These are phyloP conservation scores for Trypanosoma theileri DNA, from an alignment of 208 protist genomes.

Conservation along the genomic window DNA sequence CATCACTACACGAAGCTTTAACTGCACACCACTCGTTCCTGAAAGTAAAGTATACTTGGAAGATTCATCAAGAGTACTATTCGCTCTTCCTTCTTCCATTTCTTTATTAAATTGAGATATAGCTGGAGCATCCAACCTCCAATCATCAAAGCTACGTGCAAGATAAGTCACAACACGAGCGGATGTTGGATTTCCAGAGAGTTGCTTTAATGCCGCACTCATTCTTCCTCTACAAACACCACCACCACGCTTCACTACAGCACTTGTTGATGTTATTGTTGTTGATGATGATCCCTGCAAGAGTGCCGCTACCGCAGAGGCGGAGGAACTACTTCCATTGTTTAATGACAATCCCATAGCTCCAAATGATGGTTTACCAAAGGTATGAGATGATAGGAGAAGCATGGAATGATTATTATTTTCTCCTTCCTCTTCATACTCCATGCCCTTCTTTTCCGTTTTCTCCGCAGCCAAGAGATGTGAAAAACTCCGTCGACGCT, in stretches of 20 bases:
- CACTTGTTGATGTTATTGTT: not conserved
- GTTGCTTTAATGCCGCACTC: constrained; percentile 25
- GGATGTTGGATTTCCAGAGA: constrained; percentile 51
- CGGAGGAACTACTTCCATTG: not conserved
- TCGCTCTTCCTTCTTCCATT: not conserved
- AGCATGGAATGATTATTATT: no score
- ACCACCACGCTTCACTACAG: not conserved
- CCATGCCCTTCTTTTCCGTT: not conserved
- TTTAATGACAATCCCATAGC: not conserved
- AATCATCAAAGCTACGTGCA: constrained; percentile 36
- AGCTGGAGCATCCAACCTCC: constrained; percentile 25
- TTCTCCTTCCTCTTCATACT: not conserved
- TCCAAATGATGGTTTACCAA: not conserved
- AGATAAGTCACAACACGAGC: constrained; percentile 51
- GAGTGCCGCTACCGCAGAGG: not conserved
- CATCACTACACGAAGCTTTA: constrained; percentile 25
- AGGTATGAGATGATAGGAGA: not conserved
- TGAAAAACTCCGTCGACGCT: not conserved
- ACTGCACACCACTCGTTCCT: constrained; percentile 22
- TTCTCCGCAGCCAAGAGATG: not conserved
- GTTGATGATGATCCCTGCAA: constrained; percentile 13
- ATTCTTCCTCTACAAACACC: not conserved
- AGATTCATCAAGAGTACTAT: not conserved
- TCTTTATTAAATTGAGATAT: not conserved
- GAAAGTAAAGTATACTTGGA: not conserved